Percentiles rank a stretch among this genome's conserved stretches.
phyloP scores from a whole-genome alignment of 495 filamentous ascomycete species.

The Penicillium mononematosum region DNA sequence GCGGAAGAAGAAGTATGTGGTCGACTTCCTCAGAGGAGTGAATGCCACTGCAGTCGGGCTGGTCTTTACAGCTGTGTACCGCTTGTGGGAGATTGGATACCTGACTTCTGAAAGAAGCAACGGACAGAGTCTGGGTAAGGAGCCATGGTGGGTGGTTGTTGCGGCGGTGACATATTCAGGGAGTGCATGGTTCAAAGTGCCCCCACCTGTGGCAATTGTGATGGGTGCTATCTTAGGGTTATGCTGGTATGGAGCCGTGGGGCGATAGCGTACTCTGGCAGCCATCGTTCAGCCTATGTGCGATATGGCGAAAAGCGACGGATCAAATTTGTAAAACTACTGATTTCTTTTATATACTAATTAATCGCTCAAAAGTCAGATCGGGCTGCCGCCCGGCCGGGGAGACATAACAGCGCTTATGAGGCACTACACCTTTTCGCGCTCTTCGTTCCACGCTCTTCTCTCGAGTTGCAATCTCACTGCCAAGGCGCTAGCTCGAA shows the following conservation, averaged over 20 bases:
- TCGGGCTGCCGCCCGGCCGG: too few species aligned
- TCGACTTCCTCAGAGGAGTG: too few species aligned
- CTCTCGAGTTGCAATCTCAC: background rate
- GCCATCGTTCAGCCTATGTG: background rate
- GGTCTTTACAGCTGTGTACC: background rate
- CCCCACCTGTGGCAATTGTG: background rate
- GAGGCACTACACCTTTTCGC: too few species aligned
- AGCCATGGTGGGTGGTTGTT: background rate
- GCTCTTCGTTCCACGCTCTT: too few species aligned
- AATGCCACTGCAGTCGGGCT: background rate
- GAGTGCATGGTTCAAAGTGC: background rate
- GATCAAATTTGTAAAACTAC: background rate
- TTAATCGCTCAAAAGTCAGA: too few species aligned
- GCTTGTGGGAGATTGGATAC: background rate
- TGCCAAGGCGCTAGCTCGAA: background rate
- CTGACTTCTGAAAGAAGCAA: background rate
- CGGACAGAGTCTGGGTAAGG: background rate
- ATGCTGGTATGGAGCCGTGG: background rate
- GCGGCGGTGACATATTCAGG: background rate
- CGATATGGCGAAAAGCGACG: background rate
- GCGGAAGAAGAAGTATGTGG: too few species aligned
- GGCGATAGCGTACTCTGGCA: background rate
- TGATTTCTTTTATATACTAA: too few species aligned
- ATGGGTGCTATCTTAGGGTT: background rate
- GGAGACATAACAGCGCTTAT: too few species aligned